phyloP scores from a whole-genome alignment of 768 basidiomycete genomes.

The Vararia minispora region DNA sequence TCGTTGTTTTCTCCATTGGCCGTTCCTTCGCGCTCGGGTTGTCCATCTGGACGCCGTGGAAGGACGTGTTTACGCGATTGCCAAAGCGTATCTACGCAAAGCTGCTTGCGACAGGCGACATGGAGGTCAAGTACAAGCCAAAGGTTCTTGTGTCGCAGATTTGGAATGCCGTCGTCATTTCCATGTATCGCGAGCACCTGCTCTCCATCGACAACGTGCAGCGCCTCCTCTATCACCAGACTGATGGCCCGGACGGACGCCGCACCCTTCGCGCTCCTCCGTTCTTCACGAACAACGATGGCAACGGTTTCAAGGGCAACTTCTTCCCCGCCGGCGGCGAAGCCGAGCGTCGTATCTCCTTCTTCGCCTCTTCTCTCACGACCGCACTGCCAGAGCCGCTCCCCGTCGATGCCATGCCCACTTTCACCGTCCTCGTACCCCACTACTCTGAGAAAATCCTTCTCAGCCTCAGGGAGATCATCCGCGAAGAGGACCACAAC shows the following conservation, averaged over 20 bases:
- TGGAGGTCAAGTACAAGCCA: conserved; percentile 99
- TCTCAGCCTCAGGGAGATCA: conserved; percentile 93
- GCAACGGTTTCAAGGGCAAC: conserved; percentile 55
- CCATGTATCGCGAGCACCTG: conserved; percentile 98
- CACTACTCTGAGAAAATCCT: conserved; percentile 99
- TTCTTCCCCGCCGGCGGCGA: conserved; percentile 95
- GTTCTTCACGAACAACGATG: conserved; percentile 92
- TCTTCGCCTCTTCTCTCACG: conserved; percentile 96
- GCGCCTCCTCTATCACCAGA: conserved; percentile 93
- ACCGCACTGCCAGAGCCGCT: conserved; percentile 92
- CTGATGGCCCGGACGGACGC: conserved; percentile 80
- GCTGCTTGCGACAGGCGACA: conserved; percentile 87
- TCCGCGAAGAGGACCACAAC: conserved; percentile 92
- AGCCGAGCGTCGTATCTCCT: conserved; percentile 95
- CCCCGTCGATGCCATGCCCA: conserved; percentile 97
- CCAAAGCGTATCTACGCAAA: conserved; percentile 99
- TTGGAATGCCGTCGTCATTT: conserved; percentile 99
- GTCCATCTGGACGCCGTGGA: conserved; percentile 99
- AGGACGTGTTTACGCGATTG: conserved; percentile 89
- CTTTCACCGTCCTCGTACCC: conserved; percentile 97
- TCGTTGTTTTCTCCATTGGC: conserved; percentile 86
- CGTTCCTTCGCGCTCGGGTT: conserved; percentile 88
- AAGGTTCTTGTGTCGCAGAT: conserved; percentile 98
- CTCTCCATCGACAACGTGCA: conserved; percentile 98
- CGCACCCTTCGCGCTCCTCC: conserved; percentile 91